These are phyloP conservation scores for Fereydounia khargensis DNA, from an alignment of 1,284 basidiomycete genomes.

Conservation along the genomic window DNA sequence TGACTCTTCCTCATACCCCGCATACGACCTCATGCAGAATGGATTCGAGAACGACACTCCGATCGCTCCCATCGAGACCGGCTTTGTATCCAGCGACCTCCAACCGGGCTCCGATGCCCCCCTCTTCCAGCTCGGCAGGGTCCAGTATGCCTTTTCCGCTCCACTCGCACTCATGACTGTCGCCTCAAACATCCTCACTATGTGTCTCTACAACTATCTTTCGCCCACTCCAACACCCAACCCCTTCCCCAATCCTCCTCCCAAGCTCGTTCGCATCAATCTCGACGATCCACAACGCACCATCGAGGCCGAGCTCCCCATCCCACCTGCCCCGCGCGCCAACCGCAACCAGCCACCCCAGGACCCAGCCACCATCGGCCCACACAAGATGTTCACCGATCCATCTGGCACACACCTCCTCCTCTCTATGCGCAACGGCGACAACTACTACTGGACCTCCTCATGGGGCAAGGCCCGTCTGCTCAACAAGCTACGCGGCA, in stretches of 20 bases:
- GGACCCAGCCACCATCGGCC: slow-evolving; percentile 30
- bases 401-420: slow-evolving; percentile 87
- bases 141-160: slow-evolving; percentile 54
- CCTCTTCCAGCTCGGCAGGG: slow-evolving; percentile 52
- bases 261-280: slow-evolving; percentile 49
- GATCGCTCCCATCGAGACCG: slow-evolving; percentile 42
- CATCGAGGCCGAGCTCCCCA: slow-evolving; percentile 46
- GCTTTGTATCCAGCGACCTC: slow-evolving; percentile 42
- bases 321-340: slow-evolving; percentile 33
- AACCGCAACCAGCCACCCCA: slow-evolving; percentile 27
- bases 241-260: slow-evolving; percentile 20
- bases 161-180: slow-evolving; percentile 48
- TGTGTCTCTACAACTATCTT: slow-evolving; percentile 44
- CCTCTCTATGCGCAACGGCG: slow-evolving; percentile 79
- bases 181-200: slow-evolving; percentile 49
- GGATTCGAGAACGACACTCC: slow-evolving; percentile 20
- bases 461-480: slow-evolving; percentile 45
- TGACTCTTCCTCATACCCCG: no score
- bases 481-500: slow-evolving; percentile 69
- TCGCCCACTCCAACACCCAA: slow-evolving; percentile 4
- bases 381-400: slow-evolving; percentile 62
- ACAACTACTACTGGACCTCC: slow-evolving; percentile 78
- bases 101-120: slow-evolving; percentile 22
- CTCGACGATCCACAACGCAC: slow-evolving; percentile 51
- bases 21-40: slow-evolving; percentile 15